Conservation (phyloP, 176 grass and related monocot species). For the Paspalum notatum region DNA sequence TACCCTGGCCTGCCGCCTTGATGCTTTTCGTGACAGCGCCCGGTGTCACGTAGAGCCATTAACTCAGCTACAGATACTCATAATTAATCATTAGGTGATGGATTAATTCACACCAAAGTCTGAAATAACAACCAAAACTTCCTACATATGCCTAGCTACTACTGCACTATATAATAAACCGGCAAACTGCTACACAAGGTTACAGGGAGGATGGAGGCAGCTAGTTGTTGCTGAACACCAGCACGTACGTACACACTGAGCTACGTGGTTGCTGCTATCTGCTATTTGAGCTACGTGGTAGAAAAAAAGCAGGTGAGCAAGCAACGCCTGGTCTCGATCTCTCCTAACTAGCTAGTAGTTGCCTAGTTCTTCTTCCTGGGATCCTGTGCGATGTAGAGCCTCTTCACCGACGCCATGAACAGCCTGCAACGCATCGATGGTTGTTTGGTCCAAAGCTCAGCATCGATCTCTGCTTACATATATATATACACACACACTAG, state of each 20-base stretch:
- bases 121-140: too few relatives aligned
- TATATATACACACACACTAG: too few relatives aligned
- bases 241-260: not conserved
- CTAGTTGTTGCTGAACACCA: not conserved
- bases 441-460: not conserved
- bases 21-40: too few relatives aligned
- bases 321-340: not conserved
- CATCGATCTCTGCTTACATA: not conserved
- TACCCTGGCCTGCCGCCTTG: too few relatives aligned
- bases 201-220: not conserved
- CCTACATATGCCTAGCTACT: too few relatives aligned
- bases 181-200: too few relatives aligned
- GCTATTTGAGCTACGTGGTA: not conserved
- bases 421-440: slow-evolving; percentile 38
- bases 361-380: slow-evolving; percentile 31
- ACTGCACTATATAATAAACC: too few relatives aligned
- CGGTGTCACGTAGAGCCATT: too few relatives aligned
- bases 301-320: not conserved
- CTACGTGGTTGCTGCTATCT: slow-evolving; percentile 3
- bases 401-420: slow-evolving; percentile 70
- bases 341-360: not conserved
- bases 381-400: slow-evolving; percentile 68
- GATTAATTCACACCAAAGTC: too few relatives aligned
- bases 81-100: too few relatives aligned
- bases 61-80: too few relatives aligned